phyloP scores from a whole-genome alignment of 164 flowering plant genomes.

The Piper longum region DNA sequence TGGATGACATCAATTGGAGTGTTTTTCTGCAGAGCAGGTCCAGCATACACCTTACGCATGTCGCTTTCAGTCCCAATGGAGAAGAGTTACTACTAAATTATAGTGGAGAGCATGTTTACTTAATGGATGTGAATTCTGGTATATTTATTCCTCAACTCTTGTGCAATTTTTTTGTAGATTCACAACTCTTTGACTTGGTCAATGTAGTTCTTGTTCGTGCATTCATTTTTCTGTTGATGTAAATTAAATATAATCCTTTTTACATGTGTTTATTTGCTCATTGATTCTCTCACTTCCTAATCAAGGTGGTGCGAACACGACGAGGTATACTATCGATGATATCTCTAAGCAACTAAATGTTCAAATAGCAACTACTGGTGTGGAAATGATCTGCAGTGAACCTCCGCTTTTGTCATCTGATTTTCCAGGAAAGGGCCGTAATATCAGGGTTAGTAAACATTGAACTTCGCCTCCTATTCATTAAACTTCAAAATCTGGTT shows the following conservation, averaged over 20 bases:
- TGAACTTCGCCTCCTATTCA: background rate
- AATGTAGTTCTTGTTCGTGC: background rate
- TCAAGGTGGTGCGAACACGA: constrained; percentile 33
- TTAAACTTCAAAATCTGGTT: background rate
- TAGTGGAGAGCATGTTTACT: constrained; percentile 86
- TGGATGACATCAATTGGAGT: background rate
- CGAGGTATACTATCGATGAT: constrained; percentile 57
- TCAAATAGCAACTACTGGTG: constrained; percentile 26
- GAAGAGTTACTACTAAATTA: constrained; percentile 90
- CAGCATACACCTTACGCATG: constrained; percentile 81
- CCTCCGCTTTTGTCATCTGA: background rate
- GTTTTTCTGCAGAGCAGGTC: constrained; percentile 41
- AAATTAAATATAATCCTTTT: too few relatives aligned
- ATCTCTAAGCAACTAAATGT: constrained; percentile 32
- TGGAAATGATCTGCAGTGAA: constrained; percentile 11
- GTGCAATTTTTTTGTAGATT: too few relatives aligned
- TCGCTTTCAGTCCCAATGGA: constrained; percentile 81
- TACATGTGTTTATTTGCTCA: background rate
- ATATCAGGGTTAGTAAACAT: constrained; percentile 24
- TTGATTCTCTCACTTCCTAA: background rate
- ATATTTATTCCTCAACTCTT: constrained; percentile 4
- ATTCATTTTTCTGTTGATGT: background rate
- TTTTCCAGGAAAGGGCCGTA: background rate
- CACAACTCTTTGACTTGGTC: background rate
- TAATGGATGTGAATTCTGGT: constrained; percentile 72